Evolutionary conservation across 768 basidiomycete genomes (phyloP), one percentile per base, ranked within the genome.

Genomic region (Tricholoma furcatifolium): DNA sequence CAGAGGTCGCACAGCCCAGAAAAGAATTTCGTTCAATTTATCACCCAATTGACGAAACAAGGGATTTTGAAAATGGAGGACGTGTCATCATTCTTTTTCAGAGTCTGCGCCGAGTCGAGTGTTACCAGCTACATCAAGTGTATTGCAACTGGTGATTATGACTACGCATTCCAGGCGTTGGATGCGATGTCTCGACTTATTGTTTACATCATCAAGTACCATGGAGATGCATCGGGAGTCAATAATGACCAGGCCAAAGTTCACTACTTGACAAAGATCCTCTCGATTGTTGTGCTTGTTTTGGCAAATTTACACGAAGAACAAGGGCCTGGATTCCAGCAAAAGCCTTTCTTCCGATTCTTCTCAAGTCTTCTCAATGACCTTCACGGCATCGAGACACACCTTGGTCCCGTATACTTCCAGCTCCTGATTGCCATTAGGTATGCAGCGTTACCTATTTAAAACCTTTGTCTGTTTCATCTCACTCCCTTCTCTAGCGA

Each of bases 131-230:
- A 95, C 72, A 71, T 85, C 67, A 86, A 91, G 67, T 85, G 82
- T 60, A 71, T 87, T 32, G 79, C 85, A 21, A 74, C 83, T 9
- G 86, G 88, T 41, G 88, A 93, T 62, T 82, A 79, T 56, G 82
- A 82, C 32, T 82, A 83, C 51, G 84, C 91, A 20, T 98, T 95
- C 76, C 93, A 92, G 66, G 90, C 93, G 14, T 76, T 98, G 62
- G 97, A 99, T 69, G 94, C 97, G 1, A 85, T 98, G 77, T 93
- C 96, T 34, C 84, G 93, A 58, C 77, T 99, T 55, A 92, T 99
- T 59, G 90, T 93, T 32, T 93, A 97, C 70, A 95, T 99, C 73
- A 94, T 98, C 82, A 98, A 98, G 75, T 98, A 98, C 68, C 96
- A 98, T 60, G 97, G 95, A 10, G 97, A 99, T 72, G 91, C 94